Base-by-base conservation (phyloP, 2,329 filamentous ascomycete genomes). In the Penicillium italicum region DNA sequence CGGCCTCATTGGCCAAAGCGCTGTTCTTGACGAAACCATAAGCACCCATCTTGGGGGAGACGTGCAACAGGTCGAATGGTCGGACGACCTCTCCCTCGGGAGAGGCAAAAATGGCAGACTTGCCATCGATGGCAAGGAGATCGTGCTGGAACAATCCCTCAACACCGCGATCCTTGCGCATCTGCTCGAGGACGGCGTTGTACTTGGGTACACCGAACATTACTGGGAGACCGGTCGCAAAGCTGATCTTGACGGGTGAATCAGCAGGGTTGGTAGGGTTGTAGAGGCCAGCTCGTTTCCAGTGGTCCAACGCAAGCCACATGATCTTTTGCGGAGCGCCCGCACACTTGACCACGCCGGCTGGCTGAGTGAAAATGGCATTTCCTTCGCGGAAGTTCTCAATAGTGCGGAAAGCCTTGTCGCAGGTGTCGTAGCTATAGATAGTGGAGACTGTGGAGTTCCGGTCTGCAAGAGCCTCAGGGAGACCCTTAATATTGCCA, bases 151-250 rank as follows among this genome's bases (percentile, higher is more conserved):
- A 85, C 16, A 84, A 72, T 0, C 79, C 82, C 65, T 85, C 82
- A 2, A 85, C 82, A 3, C 77, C 78, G 10, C 82, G 71, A 66
- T 84, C 77, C 66, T 77, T 65, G 3, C 83, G 78, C 64, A 85
- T 70, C 60, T 78, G 70, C 56, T 85, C 80, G 1, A 85, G 76
- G 49, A 72, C 75, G 28, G 76, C 77, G 65, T 75, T 81, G 67
- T 85, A 85, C 71, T 85, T 85, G 56, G 82, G 79, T 36, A 85
- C 82, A 42, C 79, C 83, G 53, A 85, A 85, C 82, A 85, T 85
- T 50, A 69, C 71, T 0, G 80, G 80, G 3, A 82, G 72, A 0
- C 77, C 82, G 0, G 82, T 84, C 5, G 82, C 82, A 57, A 83
- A 85, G 60, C 68, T 76, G 56, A 85, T 80, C 22, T 79, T 73